Evolutionary conservation across 371 early-diverging fungal species (phyloP), one percentile per base, ranked within the genome.

Genomic region (Saksenaea oblongispora): DNA sequence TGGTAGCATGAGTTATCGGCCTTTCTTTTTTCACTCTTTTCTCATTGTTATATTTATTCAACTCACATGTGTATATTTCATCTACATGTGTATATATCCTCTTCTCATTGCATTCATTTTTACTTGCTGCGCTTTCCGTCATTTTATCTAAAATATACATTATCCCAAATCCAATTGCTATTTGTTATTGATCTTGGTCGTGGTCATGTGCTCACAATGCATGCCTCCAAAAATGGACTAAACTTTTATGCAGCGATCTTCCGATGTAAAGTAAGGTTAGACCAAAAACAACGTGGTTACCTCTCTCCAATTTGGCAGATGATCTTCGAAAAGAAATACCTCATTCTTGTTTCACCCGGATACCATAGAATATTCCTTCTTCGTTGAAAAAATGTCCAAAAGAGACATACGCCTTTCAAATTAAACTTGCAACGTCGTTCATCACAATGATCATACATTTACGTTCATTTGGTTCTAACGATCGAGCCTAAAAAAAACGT

Each of bases 51-150:
- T 42, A 35, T 60, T 44, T 28, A 44, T 57, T 57, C 35, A 28
- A 44, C 53, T 47, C 61, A 42, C 51, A 60, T 44, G 51, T 60
- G 61, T 60, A 60, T 60, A 60, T 51, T 47, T 51, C 47, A 60
- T 60, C 31, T 59, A 36, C 55, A 62, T 54, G 54, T 62, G 62
- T 62, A 54, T 62, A 62, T 54, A 62, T 62, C 35, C 39, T 56
- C 56, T 57, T 57, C 35, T 35, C 58, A 57, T 37, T 57, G 58
- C 58, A 57, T 47, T 47, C 51, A 47, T 47, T 47, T 47, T 47
- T 47, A 47, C 51, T 47, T 47, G 51, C 51, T 47, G 51, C 51
- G 22, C 51, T 47, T 47, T 47, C 51, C 51, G 18, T 47, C 51
- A 47, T 47, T 47, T 47, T 47, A 47, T 47, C 51, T 22, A 47